Evolutionary conservation across 495 filamentous ascomycete genomes (phyloP), one percentile per base, ranked within the genome.

Genomic region (Lasiosphaeriaceae sp.): DNA sequence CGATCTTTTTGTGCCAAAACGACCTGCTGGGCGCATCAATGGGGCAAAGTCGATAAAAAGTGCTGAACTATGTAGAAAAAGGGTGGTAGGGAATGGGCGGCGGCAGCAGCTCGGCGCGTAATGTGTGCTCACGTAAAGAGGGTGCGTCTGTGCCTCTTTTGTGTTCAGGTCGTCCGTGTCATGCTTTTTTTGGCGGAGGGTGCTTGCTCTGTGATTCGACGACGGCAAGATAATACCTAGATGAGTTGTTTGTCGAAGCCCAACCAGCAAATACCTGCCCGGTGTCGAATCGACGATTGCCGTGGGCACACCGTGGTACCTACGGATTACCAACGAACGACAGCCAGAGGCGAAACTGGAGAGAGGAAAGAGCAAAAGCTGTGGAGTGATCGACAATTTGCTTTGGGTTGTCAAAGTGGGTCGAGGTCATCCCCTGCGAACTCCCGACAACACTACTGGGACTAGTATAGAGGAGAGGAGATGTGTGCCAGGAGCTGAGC

Each of bases 61-160:
- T 31, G 11, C 20, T 19, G 23, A 11, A 19, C 26, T 12, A 29
- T n/a, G n/a, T n/a, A n/a, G 6, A 20, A 48, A 39, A 26, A 22
- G 8, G 43, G 2, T 17, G 29, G 31, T 23, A n/a, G n/a, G n/a
- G n/a, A n/a, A 31, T 31, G 4, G 26, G 9, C 9, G 26, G 26
- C 23, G 37, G 59, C 59, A 50, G 55, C 51, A 57, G 46, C 37
- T 47, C 54, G 59, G 59, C 59, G 59, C 59, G 59, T 61, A 57
- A 34, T 17, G 24, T 19, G 14, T 29, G 43, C 46, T 26, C 55
- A 48, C 39, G 39, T 12, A 67, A 64, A 67, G 64, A 62, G 61
- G 47, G 56, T 64, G 64, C 59, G 39, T 12, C 12, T 14, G 39
- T 49, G 22, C 23, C 47, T 16, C n/a, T 14, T 47, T 14, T 23